Percentiles rank a stretch among this genome's conserved stretches.
Conservation (phyloP, 192 early-diverging fungal genomes). For the Podila verticillata region DNA sequence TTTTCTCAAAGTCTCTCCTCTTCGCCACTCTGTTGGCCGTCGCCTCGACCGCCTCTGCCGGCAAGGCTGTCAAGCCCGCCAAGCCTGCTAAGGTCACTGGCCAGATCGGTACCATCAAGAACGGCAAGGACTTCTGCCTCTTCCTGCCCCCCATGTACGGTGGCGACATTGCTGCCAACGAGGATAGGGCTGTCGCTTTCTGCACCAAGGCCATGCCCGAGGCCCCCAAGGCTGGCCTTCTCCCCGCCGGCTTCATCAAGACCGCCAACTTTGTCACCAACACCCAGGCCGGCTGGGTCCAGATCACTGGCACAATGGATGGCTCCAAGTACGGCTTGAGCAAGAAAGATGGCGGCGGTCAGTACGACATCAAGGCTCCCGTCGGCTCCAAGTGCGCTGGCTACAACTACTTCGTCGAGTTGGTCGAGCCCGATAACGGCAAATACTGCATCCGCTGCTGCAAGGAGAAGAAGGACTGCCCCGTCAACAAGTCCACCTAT, state of each 20-base stretch:
- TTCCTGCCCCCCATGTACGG: slow-evolving; percentile 58
- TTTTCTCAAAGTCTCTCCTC: slow-evolving; percentile 39
- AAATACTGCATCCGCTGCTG: slow-evolving; percentile 62
- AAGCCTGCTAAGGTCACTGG: slow-evolving; percentile 6
- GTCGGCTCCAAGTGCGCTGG: slow-evolving; percentile 54
- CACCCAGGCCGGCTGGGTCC: slow-evolving; percentile 49
- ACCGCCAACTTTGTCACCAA: slow-evolving; percentile 47
- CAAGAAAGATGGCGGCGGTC: slow-evolving; percentile 58
- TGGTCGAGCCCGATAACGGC: slow-evolving; percentile 63
- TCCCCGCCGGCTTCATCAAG: slow-evolving; percentile 56
- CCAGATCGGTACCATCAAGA: slow-evolving; percentile 28
- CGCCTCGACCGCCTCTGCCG: slow-evolving; percentile 29
- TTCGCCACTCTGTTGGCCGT: slow-evolving; percentile 19
- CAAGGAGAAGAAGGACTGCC: slow-evolving; percentile 46
- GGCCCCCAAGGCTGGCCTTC: slow-evolving; percentile 44
- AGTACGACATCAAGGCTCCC: slow-evolving; percentile 61
- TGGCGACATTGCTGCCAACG: slow-evolving; percentile 53
- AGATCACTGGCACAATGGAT: slow-evolving; percentile 63
- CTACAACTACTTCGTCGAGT: slow-evolving; percentile 60
- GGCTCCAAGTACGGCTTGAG: slow-evolving; percentile 43
- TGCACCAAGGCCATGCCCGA: slow-evolving; percentile 51
- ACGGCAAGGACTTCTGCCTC: slow-evolving; percentile 53
- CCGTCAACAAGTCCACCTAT: slow-evolving; percentile 40
- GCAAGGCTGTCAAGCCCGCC: neutral
- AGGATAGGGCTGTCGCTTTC: slow-evolving; percentile 52